Percentiles rank a stretch among this genome's conserved stretches.
Evolutionary conservation across 1,139 yeast genomes (phyloP).

Genomic region (Blastobotrys proliferans): DNA sequence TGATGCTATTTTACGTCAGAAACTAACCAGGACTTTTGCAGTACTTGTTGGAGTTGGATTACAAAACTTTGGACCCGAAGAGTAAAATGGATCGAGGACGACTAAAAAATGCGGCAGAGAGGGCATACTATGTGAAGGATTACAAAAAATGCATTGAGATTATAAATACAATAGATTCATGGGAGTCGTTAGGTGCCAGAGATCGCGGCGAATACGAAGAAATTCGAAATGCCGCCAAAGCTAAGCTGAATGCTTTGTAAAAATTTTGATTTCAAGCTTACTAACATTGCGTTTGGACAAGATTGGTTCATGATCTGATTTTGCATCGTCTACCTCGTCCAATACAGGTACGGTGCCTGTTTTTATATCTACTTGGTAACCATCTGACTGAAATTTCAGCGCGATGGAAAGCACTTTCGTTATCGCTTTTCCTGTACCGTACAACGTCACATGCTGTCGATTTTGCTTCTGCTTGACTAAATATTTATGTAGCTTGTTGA

Average conservation of each 20-base stretch:
- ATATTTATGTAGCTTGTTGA: constrained; percentile 20
- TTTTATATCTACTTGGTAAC: constrained; percentile 24
- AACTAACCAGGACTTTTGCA: constrained; percentile 7
- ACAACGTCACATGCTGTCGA: constrained; percentile 24
- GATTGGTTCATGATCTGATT: constrained; percentile 16
- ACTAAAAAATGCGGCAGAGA: constrained; percentile 34
- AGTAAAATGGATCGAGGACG: constrained; percentile 30
- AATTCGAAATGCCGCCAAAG: neutral
- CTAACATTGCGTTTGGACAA: constrained; percentile 24
- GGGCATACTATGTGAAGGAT: constrained; percentile 32
- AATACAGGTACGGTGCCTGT: constrained; percentile 25
- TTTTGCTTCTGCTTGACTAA: constrained; percentile 13
- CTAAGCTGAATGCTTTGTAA: constrained; percentile 6
- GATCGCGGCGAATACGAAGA: constrained; percentile 7
- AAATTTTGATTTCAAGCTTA: constrained; percentile 22
- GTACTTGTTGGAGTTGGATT: constrained; percentile 23
- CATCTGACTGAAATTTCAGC: constrained; percentile 27
- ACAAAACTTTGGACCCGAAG: constrained; percentile 13
- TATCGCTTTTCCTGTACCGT: constrained; percentile 35
- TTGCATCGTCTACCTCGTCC: constrained; percentile 21
- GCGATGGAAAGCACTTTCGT: constrained; percentile 32
- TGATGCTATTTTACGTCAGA: neutral
- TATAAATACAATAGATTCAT: constrained; percentile 21
- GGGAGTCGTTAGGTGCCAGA: constrained; percentile 15
- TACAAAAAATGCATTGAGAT: constrained; percentile 27